Percentiles rank a stretch among this genome's conserved stretches.
phyloP scores from a whole-genome alignment of 768 basidiomycete species.

The Tricholoma bakamatsutake region DNA sequence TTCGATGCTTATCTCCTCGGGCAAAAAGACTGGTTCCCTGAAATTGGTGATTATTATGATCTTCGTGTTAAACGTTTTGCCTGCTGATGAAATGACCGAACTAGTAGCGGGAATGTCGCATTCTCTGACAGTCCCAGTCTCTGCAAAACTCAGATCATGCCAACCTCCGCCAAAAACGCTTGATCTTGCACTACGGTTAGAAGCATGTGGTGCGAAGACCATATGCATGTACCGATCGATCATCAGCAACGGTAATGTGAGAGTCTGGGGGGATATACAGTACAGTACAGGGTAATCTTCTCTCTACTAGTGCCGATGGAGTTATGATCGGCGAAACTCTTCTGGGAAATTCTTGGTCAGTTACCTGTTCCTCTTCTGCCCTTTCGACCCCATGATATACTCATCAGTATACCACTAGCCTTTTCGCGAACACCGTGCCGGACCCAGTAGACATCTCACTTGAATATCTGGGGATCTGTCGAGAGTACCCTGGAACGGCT shows the following conservation, averaged over 20 bases:
- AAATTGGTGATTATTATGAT: conserved; percentile 44
- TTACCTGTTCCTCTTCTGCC: background rate
- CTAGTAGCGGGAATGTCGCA: conserved; percentile 60
- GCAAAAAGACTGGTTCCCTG: conserved; percentile 64
- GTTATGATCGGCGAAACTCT: conserved; percentile 81
- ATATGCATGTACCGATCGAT: conserved; percentile 55
- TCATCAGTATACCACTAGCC: conserved; percentile 26
- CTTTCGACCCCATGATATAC: background rate
- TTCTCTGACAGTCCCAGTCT: conserved; percentile 59
- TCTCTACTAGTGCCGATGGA: conserved; percentile 60
- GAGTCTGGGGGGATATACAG: conserved; percentile 48
- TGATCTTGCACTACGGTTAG: conserved; percentile 50
- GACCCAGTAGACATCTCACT: conserved; percentile 63
- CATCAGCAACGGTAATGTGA: conserved; percentile 78
- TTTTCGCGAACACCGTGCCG: conserved; percentile 49
- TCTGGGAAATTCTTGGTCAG: conserved; percentile 66
- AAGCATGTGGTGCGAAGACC: conserved; percentile 55
- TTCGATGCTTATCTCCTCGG: conserved; percentile 74
- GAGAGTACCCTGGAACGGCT: conserved; percentile 42
- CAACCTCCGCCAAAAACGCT: conserved; percentile 49
- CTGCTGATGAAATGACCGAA: background rate
- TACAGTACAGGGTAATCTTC: conserved; percentile 48
- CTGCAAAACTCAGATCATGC: conserved; percentile 57
- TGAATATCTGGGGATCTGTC: conserved; percentile 65
- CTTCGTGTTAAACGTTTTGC: background rate